Conservation (phyloP, 148 eudicot genomes). For the Rhododendron kiyosumense region DNA sequence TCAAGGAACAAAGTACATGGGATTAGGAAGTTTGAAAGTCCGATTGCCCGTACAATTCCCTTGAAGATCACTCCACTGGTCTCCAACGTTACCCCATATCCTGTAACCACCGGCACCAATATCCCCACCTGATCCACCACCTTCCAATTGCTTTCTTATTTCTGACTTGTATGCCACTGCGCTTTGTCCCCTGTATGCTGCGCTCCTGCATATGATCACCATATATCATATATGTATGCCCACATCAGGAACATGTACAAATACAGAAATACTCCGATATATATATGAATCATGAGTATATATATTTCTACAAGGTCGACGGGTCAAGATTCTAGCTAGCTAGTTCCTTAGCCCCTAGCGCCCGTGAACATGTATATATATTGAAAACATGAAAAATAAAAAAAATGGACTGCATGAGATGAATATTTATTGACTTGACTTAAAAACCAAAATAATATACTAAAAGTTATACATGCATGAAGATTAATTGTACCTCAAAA, state of each 20-base stretch:
- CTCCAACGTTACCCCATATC: slow-evolving; percentile 90
- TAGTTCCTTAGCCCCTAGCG: no score
- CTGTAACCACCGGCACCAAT: slow-evolving; percentile 44
- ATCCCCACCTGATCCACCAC: slow-evolving; percentile 3
- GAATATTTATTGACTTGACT: no score
- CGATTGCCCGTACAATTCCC: slow-evolving; percentile 63
- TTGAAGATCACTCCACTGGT: slow-evolving; percentile 86
- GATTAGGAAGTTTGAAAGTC: slow-evolving; percentile 81
- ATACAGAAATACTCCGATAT: no score
- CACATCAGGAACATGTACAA: no score
- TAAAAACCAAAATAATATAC: no score
- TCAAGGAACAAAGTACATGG: slow-evolving; percentile 83
- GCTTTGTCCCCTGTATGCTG: slow-evolving; percentile 46
- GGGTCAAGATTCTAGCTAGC: no score
- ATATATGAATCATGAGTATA: no score
- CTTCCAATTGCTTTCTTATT: slow-evolving; percentile 44
- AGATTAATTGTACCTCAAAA: slow-evolving; percentile 44
- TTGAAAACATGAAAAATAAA: no score
- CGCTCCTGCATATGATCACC: slow-evolving; percentile 13
- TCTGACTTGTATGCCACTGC: slow-evolving; percentile 55
- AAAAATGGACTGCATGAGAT: no score
- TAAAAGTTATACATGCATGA: not conserved
- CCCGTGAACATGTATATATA: no score
- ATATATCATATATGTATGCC: no score
- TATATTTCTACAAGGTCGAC: no score